Conservation (phyloP, 441 rosid species). For the Macaranga tanarius region DNA sequence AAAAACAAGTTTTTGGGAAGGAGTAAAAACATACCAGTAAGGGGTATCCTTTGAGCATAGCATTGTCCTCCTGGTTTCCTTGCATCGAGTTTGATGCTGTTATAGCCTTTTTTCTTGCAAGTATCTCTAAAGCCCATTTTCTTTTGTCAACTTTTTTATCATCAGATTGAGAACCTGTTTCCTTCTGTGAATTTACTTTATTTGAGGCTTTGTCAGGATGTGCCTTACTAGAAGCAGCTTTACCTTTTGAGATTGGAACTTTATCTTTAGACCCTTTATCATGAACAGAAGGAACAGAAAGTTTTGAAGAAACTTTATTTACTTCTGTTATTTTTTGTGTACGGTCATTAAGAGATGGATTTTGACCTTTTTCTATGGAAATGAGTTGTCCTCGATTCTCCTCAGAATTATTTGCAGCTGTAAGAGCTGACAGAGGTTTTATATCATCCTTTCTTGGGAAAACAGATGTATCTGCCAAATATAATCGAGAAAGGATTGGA, state of each 20-base stretch:
- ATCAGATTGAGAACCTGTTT: constrained; percentile 39
- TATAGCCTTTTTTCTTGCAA: constrained; percentile 84
- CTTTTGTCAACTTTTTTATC: constrained; percentile 81
- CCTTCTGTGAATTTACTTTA: constrained; percentile 41
- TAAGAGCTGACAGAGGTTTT: constrained; percentile 65
- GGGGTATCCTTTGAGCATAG: constrained; percentile 72
- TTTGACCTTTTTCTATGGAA: constrained; percentile 35
- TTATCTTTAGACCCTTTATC: constrained; percentile 46
- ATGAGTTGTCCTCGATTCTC: constrained; percentile 34
- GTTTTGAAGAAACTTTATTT: constrained; percentile 41
- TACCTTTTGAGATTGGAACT: constrained; percentile 42
- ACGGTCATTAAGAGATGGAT: constrained; percentile 33
- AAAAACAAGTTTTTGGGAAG: not conserved
- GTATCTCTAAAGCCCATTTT: constrained; percentile 94
- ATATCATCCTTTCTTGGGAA: constrained; percentile 87
- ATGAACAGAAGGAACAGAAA: constrained; percentile 29
- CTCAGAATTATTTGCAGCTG: constrained; percentile 42
- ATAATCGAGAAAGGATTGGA: constrained; percentile 91
- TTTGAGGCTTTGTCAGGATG: constrained; percentile 34
- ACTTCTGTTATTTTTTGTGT: constrained; percentile 37
- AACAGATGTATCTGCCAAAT: constrained; percentile 95
- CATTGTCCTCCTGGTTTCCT: constrained; percentile 60
- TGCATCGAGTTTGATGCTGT: constrained; percentile 46
- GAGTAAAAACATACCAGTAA: constrained; percentile 57
- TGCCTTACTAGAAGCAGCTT: constrained; percentile 36